Base-by-base conservation (phyloP, 352 stramenopile genomes). In the Phytophthora megakarya region DNA sequence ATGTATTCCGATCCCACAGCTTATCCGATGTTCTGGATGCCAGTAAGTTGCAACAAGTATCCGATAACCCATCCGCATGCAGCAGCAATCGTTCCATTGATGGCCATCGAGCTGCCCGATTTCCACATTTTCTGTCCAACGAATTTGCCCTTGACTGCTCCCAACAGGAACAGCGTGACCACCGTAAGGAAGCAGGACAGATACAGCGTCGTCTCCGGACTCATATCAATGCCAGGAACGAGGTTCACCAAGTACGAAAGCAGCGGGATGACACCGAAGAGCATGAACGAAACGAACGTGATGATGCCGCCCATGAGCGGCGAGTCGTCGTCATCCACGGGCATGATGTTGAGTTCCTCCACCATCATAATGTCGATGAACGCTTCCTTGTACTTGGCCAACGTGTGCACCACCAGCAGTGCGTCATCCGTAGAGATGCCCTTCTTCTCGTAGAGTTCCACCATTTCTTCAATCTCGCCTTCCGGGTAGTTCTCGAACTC, bases 351-450 rank as follows among this genome's bases (percentile, higher is more conserved):
- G 46, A 99, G 86, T 74, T 99, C 96, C 61, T 98, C 92, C 19
- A 95, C 76, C 93, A 98, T 98, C 96, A 99, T 99, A 50, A 98
- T 88, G 79, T 98, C 95, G 32, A 98, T 93, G 76, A 99, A 99
- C 26, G 97, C 97, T 49, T 98, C 89, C 61, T 97, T 97, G 81
- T 99, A 98, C 80, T 98, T 98, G 54, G 94, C 78, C 75, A 99
- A 89, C 28, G 92, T 98, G 54, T 90, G 76, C 48, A 99, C 92
- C 3, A 98, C 90, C 8, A 92, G 65, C 49, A 78, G 80, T 6
- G 96, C 95, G 82, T 98, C 95, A 6, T 97, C 83, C 15, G 75
- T 86, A 6, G 73, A 83, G 70, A 99, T 97, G 19, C 96, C 95
- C 61, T 92, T 86, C 59, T 88, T 81, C 67, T 96, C 81, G 65